Evolutionary conservation across 305 asterid species (phyloP).

Genomic region (Fraxinus platypoda): DNA sequence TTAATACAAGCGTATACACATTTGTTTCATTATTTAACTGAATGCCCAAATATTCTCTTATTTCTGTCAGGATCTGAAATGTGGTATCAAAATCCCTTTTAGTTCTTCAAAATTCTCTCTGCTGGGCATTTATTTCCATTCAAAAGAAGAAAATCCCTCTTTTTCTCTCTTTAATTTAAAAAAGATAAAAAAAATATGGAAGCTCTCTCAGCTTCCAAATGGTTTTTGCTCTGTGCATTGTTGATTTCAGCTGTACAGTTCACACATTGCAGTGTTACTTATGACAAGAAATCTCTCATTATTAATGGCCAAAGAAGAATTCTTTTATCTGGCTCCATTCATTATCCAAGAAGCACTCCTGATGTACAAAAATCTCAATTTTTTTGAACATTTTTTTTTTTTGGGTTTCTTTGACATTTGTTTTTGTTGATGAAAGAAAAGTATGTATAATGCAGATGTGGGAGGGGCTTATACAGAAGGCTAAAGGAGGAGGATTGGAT

Average conservation of each 20-base stretch:
- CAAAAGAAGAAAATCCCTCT: not conserved
- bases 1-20: conserved; percentile 1
- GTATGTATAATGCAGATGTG: conserved; percentile 77
- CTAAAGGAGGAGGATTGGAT: conserved; percentile 92
- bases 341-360: conserved; percentile 94
- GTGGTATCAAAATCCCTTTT: not conserved
- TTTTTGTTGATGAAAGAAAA: not conserved
- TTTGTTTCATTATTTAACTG: conserved; percentile 5
- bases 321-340: conserved; percentile 88
- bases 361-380: conserved; percentile 43
- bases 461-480: conserved; percentile 89
- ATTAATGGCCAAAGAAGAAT: conserved; percentile 83
- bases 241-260: conserved; percentile 29
- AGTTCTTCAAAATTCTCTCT: conserved; percentile 28
- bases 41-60: conserved; percentile 17
- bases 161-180: not conserved
- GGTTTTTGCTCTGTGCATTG: conserved; percentile 35
- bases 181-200: conserved; percentile 35
- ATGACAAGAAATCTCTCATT: conserved; percentile 66
- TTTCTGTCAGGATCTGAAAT: conserved; percentile 24
- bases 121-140: conserved; percentile 20
- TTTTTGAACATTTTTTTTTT: not conserved
- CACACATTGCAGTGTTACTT: conserved; percentile 64
- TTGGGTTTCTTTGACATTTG: not conserved
- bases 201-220: conserved; percentile 47